Conservation (phyloP, 768 basidiomycete species). For the Suillus discolor region DNA sequence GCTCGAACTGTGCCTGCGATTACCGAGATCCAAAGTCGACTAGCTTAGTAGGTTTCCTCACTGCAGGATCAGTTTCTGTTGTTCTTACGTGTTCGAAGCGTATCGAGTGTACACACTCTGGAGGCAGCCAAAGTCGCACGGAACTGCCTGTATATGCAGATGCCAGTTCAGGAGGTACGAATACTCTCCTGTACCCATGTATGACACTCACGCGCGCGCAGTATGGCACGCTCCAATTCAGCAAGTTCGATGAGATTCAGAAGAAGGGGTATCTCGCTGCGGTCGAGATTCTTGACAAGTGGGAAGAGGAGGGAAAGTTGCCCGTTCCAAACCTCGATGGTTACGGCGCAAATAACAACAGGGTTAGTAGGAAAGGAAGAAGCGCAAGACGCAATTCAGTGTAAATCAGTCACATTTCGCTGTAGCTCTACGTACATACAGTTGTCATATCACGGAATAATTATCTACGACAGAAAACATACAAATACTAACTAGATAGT, state of each 20-base stretch:
- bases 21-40: conserved; percentile 90
- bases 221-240: conserved; percentile 91
- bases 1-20: conserved; percentile 80
- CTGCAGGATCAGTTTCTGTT: not conserved
- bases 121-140: conserved; percentile 93
- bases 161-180: conserved; percentile 91
- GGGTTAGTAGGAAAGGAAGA: conserved; percentile 60
- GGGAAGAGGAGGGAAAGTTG: conserved; percentile 84
- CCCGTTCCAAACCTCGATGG: conserved; percentile 73
- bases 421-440: conserved; percentile 1
- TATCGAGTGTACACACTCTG: conserved; percentile 92
- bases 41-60: conserved; percentile 81
- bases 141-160: conserved; percentile 88
- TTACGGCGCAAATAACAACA: conserved; percentile 46
- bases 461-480: conserved; percentile 12
- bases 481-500: conserved; percentile 8
- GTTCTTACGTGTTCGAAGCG: conserved; percentile 49
- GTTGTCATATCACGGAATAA: not conserved
- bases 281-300: conserved; percentile 67
- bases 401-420: conserved; percentile 18
- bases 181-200: not conserved
- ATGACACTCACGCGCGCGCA: conserved; percentile 29
- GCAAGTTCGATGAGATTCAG: conserved; percentile 87
- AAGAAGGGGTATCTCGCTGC: conserved; percentile 80
- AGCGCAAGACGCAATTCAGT: conserved; percentile 80